Base-by-base conservation (phyloP, 1,284 basidiomycete species). In the Ganoderma lucidum region DNA sequence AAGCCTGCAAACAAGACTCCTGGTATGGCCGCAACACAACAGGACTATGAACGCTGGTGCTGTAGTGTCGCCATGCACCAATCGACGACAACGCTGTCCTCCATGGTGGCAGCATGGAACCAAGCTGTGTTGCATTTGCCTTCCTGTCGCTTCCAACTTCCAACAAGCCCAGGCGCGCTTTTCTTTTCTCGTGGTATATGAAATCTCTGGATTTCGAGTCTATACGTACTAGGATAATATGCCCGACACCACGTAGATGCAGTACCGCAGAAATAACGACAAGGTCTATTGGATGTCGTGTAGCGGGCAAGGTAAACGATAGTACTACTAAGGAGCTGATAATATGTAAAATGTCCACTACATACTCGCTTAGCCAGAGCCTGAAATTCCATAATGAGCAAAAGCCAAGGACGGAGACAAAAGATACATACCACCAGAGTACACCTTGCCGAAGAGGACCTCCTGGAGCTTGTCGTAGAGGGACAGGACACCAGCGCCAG, bases 401-500 rank as follows among this genome's bases (percentile, higher is more conserved):
- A 35, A 0, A 32, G 4, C 6, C 2, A 17, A 28, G 8, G 30
- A 44, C 32, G 0, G 45, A 23, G 30, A 17, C 19, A 48, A 35
- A 35, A 60, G 30, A 23, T 55, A 79, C 80, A 35, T 76, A 82
- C 83, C 85, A 86, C 93, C 95, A 77, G 94, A 91, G 92, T 96
- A 97, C 83, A 96, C 96, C 90, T 96, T 97, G 90, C 96, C 96
- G 85, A 97, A 97, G 86, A 96, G 84, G 77, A 96, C 80, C 80
- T 92, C 84, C 83, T 97, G 96, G 81, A 97, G 90, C 86, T 96
- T 94, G 90, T 97, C 95, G 83, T 96, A 96, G 72, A 97, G 86
- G 55, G 96, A 96, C 79, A 98, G 84, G 75, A 97, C 96, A 95
- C 96, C 96, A 83, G 96, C 96, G 86, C 96, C 96, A 79, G 96